Percentiles rank a stretch among this genome's conserved stretches.
phyloP scores from a whole-genome alignment of 495 filamentous ascomycete genomes.

The Penicillium subrubescens region DNA sequence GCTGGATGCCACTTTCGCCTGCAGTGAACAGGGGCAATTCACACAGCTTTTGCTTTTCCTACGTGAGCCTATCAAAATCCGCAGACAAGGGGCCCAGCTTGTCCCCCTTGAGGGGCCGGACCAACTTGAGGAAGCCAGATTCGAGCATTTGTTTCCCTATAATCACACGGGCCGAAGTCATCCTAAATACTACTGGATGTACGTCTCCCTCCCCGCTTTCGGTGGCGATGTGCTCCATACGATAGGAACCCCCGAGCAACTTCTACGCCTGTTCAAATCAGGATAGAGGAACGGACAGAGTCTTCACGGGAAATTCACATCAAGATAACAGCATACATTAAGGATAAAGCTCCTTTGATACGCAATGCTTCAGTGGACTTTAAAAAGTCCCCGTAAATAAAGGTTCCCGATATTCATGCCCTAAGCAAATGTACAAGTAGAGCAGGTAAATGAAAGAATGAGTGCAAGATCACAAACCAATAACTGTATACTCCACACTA shows the following conservation, averaged over 20 bases:
- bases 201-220: not conserved
- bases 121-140: not conserved
- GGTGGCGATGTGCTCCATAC: not conserved
- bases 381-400: not conserved
- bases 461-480: not conserved
- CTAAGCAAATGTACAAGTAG: not conserved
- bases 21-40: not conserved
- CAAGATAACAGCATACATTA: not conserved
- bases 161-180: not conserved
- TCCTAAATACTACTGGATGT: not conserved
- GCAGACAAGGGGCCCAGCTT: not conserved
- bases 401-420: not conserved
- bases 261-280: not conserved
- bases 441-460: not conserved
- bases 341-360: not conserved
- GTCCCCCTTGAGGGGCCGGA: not conserved
- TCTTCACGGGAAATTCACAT: not conserved
- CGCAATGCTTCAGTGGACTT: not conserved
- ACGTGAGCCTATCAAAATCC: not conserved
- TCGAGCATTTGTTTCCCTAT: not conserved
- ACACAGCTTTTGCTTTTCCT: not conserved
- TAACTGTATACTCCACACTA: not conserved
- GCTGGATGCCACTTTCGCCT: not conserved
- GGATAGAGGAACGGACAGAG: not conserved
- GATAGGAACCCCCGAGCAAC: not conserved